Base-by-base conservation (phyloP, 1,284 basidiomycete genomes). In the Apiotrichum sp. region DNA sequence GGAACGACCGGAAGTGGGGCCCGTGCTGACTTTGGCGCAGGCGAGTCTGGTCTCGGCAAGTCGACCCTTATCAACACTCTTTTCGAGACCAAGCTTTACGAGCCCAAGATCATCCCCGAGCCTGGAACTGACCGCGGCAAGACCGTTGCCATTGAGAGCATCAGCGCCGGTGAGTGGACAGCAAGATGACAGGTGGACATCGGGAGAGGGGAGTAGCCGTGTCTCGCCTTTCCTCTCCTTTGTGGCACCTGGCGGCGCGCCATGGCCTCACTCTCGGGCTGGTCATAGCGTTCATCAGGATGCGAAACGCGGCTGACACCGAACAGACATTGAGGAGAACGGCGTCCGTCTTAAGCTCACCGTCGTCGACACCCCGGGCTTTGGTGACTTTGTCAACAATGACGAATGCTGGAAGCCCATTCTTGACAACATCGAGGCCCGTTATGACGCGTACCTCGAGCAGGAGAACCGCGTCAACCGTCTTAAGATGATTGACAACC, bases 331-430 rank as follows among this genome's bases (percentile, higher is more conserved):
- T 68, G 93, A 97, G 80, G 93, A 98, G 80, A 93, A 89, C 63
- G 92, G 92, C 57, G 92, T 97, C 54, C 84, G 91, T 64, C 84
- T 98, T 53, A 90, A 89, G 71, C 79, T 98, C 58, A 97, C 91
- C n/a, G 93, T 98, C 62, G 93, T 98, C 62, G 93, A 97, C 76
- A 97, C 92, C 40, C 92, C 92, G 53, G 92, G 93, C 33, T 97
- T 95, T 68, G 93, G 93, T 57, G 93, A 97, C 77, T 96, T 93
- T 76, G 91, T 97, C 73, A 96, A 97, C 82, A 98, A 97, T 76
- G 89, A 93, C 65, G 90, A 95, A 68, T 91, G 90, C 77, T 98
- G 93, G 93, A 93, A 89, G 77, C 93, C 93, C 52, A 95, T 98
- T 63, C 83, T 96, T 40, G 92, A 96, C 76, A 92, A 95, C 80